Evolutionary conservation across 1,139 yeast genomes (phyloP).

Genomic region (Hansenula sp.): DNA sequence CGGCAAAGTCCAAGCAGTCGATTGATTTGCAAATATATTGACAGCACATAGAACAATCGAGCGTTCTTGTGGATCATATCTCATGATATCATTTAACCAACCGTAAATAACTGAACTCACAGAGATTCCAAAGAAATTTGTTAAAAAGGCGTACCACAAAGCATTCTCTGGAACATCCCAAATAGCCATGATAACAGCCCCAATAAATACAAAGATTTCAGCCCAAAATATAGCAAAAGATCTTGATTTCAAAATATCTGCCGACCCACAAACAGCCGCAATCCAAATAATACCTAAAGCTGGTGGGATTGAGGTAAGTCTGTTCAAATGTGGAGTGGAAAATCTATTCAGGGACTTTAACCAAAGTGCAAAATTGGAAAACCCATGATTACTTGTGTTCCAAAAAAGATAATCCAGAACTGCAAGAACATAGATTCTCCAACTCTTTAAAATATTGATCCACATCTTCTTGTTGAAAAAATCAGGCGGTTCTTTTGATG

Average conservation of each 20-base stretch:
- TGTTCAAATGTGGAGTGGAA: conserved; percentile 28
- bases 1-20: conserved; percentile 28
- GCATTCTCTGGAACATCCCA: conserved; percentile 23
- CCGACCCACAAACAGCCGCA: conserved; percentile 26
- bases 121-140: conserved; percentile 30
- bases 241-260: conserved; percentile 26
- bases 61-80: conserved; percentile 31
- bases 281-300: conserved; percentile 31
- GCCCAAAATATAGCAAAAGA: conserved; percentile 31
- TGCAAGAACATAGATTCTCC: conserved; percentile 46
- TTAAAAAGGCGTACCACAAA: conserved; percentile 32
- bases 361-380: conserved; percentile 31
- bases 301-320: conserved; percentile 29
- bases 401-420: conserved; percentile 51
- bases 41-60: conserved; percentile 15
- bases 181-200: neutral
- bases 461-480: conserved; percentile 33
- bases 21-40: neutral
- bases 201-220: conserved; percentile 2
- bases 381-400: conserved; percentile 42
- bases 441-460: conserved; percentile 40
- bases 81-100: conserved; percentile 30
- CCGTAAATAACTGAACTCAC: conserved; percentile 33
- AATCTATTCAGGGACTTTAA: conserved; percentile 26
- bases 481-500: conserved; percentile 7